phyloP scores from a whole-genome alignment of 2,329 filamentous ascomycete genomes.

The Penicillium sp. region DNA sequence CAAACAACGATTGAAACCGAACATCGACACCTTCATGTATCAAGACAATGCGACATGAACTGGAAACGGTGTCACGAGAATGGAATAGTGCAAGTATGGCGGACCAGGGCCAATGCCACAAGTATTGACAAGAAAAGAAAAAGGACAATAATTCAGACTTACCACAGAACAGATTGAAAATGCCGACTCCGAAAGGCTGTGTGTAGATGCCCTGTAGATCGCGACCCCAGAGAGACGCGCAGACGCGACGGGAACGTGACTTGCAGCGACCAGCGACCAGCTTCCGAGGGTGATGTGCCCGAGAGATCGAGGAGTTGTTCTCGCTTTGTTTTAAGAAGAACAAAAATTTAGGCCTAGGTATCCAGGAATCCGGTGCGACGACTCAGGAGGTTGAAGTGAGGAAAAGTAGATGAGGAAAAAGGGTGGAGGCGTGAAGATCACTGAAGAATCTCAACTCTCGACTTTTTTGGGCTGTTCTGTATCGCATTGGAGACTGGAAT shows the following conservation, averaged over 20 bases:
- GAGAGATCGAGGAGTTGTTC: too few relatives aligned
- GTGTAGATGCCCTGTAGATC: conserved; percentile 10
- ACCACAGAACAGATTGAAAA: neutral
- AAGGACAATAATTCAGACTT: neutral
- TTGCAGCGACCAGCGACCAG: neutral
- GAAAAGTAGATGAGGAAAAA: conserved; percentile 4
- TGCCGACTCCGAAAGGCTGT: neutral
- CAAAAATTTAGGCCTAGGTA: neutral
- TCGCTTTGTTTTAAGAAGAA: neutral
- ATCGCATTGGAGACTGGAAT: neutral
- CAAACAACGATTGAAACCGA: neutral
- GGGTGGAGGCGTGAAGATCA: conserved; percentile 9
- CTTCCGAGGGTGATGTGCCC: neutral
- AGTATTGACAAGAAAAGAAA: neutral
- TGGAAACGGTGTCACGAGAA: neutral
- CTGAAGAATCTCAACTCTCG: conserved; percentile 7
- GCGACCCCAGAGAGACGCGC: conserved; percentile 19
- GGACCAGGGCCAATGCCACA: neutral
- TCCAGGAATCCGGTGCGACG: neutral
- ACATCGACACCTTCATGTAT: neutral
- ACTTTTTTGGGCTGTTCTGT: neutral
- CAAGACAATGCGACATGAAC: neutral
- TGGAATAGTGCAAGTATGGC: neutral
- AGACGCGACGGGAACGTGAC: conserved; percentile 22
- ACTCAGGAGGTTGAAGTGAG: conserved; percentile 1